Base-by-base conservation (phyloP, 345 rosid species). In the Syzygium jambos region DNA sequence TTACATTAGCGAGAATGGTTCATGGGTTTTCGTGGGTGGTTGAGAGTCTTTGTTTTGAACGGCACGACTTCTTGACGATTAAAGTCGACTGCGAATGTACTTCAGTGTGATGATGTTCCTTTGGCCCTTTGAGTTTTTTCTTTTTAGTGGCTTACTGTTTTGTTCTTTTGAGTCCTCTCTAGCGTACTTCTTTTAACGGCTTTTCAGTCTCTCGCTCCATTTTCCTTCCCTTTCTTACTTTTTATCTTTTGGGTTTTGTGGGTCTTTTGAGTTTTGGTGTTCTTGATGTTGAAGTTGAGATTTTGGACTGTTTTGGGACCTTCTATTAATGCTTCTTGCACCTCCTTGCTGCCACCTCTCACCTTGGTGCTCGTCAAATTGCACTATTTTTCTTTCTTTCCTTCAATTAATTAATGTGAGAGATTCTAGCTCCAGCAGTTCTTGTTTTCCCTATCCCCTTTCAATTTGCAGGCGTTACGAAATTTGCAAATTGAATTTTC, bases 251-350 rank as follows among this genome's bases (percentile, higher is more conserved):
- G 6, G 49, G 78, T 63, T 87, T 86, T 77, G 89, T 78, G 95
- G 89, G 89, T 90, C 90, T 91, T 87, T 92, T 52, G 57, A 46
- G 88, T 86, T 89, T 88, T 82, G 91, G 88, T 90, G 91, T 38
- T 73, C 90, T 87, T 91, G 92, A 91, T 93, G 94, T 90, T 93
- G 91, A 92, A 91, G 91, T 91, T 91, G 88, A 85, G 85, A 85
- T 88, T 90, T 91, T 93, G 95, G 96, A 92, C 93, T 82, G 65
- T 92, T 91, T 89, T 86, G 51, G 88, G 29, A 46, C 61, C 54
- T 73, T 73, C 46, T 73, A 73, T 73, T 73, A 73, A 19, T 19
- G 82, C 49, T 4, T 19, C 25, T 73, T 19, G 80, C 80, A n/a
- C 38, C 23, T 34, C 46, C 80, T 34, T 11, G 43, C 43, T 56